Evolutionary conservation across 345 rosid genomes (phyloP).

Genomic region (Salix brachista): DNA sequence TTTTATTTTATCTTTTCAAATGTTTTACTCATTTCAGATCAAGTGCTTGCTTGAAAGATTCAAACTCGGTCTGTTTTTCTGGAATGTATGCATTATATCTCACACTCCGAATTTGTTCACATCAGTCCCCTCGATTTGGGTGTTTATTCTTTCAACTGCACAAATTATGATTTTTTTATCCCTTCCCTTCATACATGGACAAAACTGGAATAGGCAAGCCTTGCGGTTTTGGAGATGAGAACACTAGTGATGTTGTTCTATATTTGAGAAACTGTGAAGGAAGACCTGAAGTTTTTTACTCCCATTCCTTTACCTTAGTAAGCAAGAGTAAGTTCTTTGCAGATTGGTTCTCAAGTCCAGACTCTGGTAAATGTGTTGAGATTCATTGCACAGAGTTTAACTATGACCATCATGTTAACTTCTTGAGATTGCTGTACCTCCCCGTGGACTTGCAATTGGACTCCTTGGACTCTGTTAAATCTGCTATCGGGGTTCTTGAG

Average conservation of each 20-base stretch:
- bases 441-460: conserved; percentile 31
- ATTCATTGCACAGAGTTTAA: conserved; percentile 34
- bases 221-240: conserved; percentile 34
- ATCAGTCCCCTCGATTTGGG: neutral
- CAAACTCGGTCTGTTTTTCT: neutral
- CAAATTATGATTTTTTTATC: conserved; percentile 34
- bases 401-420: conserved; percentile 41
- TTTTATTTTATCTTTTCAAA: neutral
- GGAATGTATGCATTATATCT: neutral
- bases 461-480: conserved; percentile 39
- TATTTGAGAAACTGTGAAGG: conserved; percentile 36
- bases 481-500: conserved; percentile 44
- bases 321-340: conserved; percentile 43
- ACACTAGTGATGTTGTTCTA: conserved; percentile 34
- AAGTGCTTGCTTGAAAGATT: neutral
- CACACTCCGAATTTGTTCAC: neutral
- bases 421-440: conserved; percentile 38
- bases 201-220: conserved; percentile 18
- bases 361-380: conserved; percentile 23
- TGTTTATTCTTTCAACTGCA: conserved; percentile 9
- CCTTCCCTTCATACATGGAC: conserved; percentile 33
- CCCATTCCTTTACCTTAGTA: conserved; percentile 33
- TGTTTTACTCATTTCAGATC: neutral
- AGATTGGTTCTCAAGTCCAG: conserved; percentile 24
- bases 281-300: conserved; percentile 39